Base-by-base conservation (phyloP, 805 yeast species). In the Yamadazyma philogaea region DNA sequence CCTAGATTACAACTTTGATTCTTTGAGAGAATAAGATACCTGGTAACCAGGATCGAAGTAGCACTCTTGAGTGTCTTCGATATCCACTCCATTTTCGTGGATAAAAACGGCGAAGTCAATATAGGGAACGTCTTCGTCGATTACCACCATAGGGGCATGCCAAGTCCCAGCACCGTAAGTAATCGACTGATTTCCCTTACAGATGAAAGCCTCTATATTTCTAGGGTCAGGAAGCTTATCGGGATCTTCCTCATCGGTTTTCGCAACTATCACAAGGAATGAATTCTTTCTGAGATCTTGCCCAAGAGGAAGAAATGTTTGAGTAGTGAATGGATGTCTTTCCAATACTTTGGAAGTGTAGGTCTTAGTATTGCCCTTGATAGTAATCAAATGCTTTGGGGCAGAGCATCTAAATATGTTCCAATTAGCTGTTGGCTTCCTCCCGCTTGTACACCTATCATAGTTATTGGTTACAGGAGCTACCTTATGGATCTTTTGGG, bases 131-230 rank as follows among this genome's bases (percentile, higher is more conserved):
- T 68, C 66, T 19, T 76, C 79, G 26, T 81, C 83, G 7, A 88
- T 60, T 1, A 87, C 91, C 17, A 91, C 83, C 98, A 90, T 90
- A 3, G 98, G 97, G 0, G 97, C 96, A 59, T 90, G 98, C 98
- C 98, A 90, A 4, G 83, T 78, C 1, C 84, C 87, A 10, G 75
- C 78, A 0, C 89, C 95, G 59, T 89, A 89, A 0, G 96, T 90
- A 3, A 90, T 88, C 0, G 96, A 86, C 56, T 89, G 96, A 58
- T 86, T 82, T 0, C 96, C 96, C 42, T 66, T 74, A 50, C 90
- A 87, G 5, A 79, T 50, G 54, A 89, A 90, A 0, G 95, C 96
- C 49, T 68, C 73, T 8, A 82, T 53, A 0, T 77, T 63, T 2
- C 64, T 51, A n/a, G 77, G 74, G 51, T 84, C 86, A 0, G 96